phyloP scores from a whole-genome alignment of 2,329 filamentous ascomycete genomes.

The Juglanconis oblonga region DNA sequence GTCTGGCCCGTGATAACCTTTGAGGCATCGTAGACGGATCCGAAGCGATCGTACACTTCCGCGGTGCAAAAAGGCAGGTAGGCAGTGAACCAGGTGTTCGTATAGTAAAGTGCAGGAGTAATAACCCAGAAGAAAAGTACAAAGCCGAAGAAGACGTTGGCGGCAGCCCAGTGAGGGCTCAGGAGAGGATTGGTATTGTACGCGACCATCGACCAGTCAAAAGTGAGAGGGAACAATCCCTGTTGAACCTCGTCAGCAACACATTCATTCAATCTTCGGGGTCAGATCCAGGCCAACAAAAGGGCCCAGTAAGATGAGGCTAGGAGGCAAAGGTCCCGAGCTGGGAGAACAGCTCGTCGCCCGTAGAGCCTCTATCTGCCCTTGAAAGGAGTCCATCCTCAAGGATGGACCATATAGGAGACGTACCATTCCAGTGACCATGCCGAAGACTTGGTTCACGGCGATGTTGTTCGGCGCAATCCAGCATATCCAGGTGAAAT shows the following conservation, averaged over 20 bases:
- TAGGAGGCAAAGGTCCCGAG: no score
- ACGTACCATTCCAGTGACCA: constrained; percentile 49
- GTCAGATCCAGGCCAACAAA: no score
- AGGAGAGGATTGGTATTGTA: constrained; percentile 41
- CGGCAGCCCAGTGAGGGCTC: constrained; percentile 42
- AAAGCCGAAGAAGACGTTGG: constrained; percentile 42
- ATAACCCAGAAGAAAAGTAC: constrained; percentile 45
- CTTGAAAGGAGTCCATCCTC: no score
- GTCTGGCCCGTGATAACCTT: constrained; percentile 43
- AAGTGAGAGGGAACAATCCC: constrained; percentile 61
- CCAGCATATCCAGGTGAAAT: constrained; percentile 62
- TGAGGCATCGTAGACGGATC: constrained; percentile 44
- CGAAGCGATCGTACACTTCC: constrained; percentile 53
- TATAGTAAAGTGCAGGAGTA: constrained; percentile 45
- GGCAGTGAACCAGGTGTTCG: constrained; percentile 47
- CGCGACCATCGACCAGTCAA: constrained; percentile 56
- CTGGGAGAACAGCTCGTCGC: no score
- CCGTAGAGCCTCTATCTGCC: no score
- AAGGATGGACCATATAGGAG: background rate
- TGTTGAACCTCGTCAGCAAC: background rate
- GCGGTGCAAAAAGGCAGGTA: constrained; percentile 51
- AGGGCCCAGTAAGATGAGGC: no score
- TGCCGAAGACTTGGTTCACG: constrained; percentile 65
- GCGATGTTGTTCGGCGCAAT: constrained; percentile 58
- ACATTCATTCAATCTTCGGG: no score